Percentiles rank a stretch among this genome's conserved stretches.
These are phyloP conservation scores for Blepharisma stoltei DNA, from an alignment of 73 alveolate genomes.

Conservation along the genomic window DNA sequence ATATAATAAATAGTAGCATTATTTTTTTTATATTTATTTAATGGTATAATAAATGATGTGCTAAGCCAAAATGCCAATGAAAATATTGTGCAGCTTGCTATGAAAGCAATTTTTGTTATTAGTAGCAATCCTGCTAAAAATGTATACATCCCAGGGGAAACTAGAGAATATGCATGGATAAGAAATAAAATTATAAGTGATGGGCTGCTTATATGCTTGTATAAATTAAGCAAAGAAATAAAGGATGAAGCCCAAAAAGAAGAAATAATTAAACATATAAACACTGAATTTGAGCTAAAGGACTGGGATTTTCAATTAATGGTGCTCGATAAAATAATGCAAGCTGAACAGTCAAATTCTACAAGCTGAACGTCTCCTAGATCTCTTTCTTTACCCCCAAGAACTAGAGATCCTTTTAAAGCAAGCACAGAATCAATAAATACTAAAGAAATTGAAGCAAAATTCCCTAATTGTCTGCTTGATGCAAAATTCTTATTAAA, in stretches of 20 bases:
- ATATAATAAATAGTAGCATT: too few relatives aligned
- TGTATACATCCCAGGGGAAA: slow-evolving; percentile 31
- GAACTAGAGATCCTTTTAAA: not conserved
- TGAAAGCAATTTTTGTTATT: slow-evolving; percentile 12
- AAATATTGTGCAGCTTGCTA: not conserved
- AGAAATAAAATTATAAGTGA: slow-evolving; percentile 4
- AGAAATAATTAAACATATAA: not conserved
- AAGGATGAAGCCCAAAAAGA: not conserved
- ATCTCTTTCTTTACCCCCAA: not conserved
- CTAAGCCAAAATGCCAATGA: not conserved
- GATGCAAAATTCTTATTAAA: not conserved
- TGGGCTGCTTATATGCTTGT: slow-evolving; percentile 14
- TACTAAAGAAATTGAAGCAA: slow-evolving; percentile 8
- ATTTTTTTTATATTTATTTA: too few relatives aligned
- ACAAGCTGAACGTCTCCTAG: not conserved
- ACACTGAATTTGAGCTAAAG: not conserved
- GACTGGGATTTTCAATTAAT: slow-evolving; percentile 25
- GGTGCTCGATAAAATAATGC: slow-evolving; percentile 1
- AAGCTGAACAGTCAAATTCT: slow-evolving; percentile 14
- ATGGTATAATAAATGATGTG: slow-evolving; percentile 1
- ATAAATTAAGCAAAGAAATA: slow-evolving; percentile 3
- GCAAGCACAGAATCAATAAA: not conserved
- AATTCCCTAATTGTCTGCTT: not conserved
- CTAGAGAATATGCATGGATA: slow-evolving; percentile 18
- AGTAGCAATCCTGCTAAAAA: slow-evolving; percentile 15